phyloP scores from a whole-genome alignment of 2,329 filamentous ascomycete genomes.

The Coniochaeta sp. region DNA sequence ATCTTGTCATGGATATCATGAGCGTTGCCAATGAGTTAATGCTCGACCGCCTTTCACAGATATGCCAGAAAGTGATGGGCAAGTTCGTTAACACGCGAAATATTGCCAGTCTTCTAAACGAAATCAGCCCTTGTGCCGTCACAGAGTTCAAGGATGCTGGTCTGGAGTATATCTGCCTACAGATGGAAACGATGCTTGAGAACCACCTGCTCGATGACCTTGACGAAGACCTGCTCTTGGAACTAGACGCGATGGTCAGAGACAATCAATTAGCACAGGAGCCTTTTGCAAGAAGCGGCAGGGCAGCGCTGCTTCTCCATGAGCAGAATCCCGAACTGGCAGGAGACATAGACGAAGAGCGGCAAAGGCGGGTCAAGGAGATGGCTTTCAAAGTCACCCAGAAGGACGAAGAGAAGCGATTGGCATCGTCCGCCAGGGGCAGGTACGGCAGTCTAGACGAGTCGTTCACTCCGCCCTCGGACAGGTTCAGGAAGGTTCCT shows the following conservation, averaged over 20 bases:
- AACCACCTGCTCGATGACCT: slow-evolving; percentile 81
- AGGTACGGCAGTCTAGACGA: slow-evolving; percentile 62
- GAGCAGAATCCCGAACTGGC: slow-evolving; percentile 57
- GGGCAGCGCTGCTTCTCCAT: slow-evolving; percentile 58
- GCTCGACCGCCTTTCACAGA: slow-evolving; percentile 82
- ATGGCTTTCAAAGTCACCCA: slow-evolving; percentile 61
- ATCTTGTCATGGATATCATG: slow-evolving; percentile 87
- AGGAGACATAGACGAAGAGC: slow-evolving; percentile 60
- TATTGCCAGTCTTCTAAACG: slow-evolving; percentile 76
- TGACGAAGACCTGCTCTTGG: slow-evolving; percentile 71
- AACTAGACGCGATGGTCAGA: slow-evolving; percentile 73
- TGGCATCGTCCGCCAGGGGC: slow-evolving; percentile 51
- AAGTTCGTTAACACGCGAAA: slow-evolving; percentile 81
- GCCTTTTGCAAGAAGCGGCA: slow-evolving; percentile 70
- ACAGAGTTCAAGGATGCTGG: slow-evolving; percentile 81
- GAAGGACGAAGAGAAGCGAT: slow-evolving; percentile 57
- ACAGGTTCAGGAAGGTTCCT: slow-evolving; percentile 38
- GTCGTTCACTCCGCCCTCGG: slow-evolving; percentile 29
- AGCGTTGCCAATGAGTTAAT: slow-evolving; percentile 88
- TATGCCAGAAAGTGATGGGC: slow-evolving; percentile 80
- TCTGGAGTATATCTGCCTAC: slow-evolving; percentile 84
- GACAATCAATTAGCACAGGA: slow-evolving; percentile 73
- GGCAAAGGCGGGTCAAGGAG: slow-evolving; percentile 63
- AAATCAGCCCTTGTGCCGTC: slow-evolving; percentile 75
- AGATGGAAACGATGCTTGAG: slow-evolving; percentile 86